Evolutionary conservation across 441 rosid genomes (phyloP), one percentile per base, ranked within the genome.

Genomic region (Mallotus repandus): DNA sequence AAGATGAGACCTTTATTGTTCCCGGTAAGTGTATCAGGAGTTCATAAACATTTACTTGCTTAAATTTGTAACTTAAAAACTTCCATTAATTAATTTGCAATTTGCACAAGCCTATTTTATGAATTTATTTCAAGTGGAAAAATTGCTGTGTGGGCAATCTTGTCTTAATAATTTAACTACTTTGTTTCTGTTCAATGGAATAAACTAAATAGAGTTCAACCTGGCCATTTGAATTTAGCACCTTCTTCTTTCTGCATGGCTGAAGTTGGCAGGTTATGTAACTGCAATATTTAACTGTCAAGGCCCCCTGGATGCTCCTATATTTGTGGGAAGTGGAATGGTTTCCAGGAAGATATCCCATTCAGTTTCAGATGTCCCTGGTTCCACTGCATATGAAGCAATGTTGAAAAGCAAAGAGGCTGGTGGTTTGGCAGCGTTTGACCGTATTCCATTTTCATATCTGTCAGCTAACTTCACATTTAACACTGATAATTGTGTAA

Each of bases 381-480:
- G 84, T 78, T 88, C 97, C 61, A 69, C 87, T 84, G 99, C 99
- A 62, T 89, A 85, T 80, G 97, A 96, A 78, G 93, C 94, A 77
- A 83, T 96, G 90, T 77, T 90, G 87, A 93, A 87, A 86, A 93
- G 84, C 89, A 96, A 94, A 80, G 99, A 96, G 80, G 91, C 93
- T 78, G 99, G 99, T 76, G 99, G 97, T 65, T 96, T 96, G 82
- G 99, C 98, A 71, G 99, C 99, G 73, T 88, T 96, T 89, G 99
- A 96, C 82, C 97, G 93, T 69, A 86, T 96, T 83, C 99, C 99
- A 67, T 90, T 96, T 89, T 96, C 99, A 6, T 93, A 96, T 85
- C 85, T 96, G 41, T 96, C 98, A 48, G 99, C 99, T 73, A 96
- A 96, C 86, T 93, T 93, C 83, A 96, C 99, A n/a, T 93, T 89